phyloP scores from a whole-genome alignment of 2,329 filamentous ascomycete genomes.

The Rugonectria rugulosa region DNA sequence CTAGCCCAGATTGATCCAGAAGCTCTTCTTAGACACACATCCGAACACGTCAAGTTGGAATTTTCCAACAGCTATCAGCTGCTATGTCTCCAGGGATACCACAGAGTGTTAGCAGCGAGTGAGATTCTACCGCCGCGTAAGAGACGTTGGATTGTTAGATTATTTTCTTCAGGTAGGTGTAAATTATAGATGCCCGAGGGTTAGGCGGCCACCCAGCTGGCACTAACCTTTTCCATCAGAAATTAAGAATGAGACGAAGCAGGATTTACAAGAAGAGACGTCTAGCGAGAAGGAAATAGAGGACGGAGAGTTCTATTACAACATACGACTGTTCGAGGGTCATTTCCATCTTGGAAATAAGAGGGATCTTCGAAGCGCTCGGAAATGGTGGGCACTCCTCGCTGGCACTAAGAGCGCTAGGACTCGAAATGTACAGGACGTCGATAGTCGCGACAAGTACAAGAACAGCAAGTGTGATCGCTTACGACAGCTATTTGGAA shows the following conservation, averaged over 20 bases:
- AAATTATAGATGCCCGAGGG: too few species aligned
- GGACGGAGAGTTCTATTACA: neutral
- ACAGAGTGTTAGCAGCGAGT: neutral
- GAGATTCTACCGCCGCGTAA: neutral
- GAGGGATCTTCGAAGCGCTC: neutral
- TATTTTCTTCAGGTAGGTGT: neutral
- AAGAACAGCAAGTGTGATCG: neutral
- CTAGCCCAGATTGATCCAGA: neutral
- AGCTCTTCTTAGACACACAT: neutral
- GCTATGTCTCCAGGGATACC: neutral
- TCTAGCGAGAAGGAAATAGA: neutral
- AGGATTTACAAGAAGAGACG: neutral
- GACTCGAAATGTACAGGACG: neutral
- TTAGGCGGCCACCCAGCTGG: too few species aligned
- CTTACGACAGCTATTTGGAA: neutral
- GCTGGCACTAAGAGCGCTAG: neutral
- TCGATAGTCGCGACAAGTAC: neutral
- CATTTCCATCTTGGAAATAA: neutral
- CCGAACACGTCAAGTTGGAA: neutral
- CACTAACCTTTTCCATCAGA: neutral
- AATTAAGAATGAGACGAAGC: neutral
- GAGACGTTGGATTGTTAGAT: neutral
- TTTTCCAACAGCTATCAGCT: neutral
- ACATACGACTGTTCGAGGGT: neutral
- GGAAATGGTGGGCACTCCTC: neutral